Evolutionary conservation across 1,284 basidiomycete genomes (phyloP), one percentile per base, ranked within the genome.

Genomic region (Cryptococcus jaspeensis): DNA sequence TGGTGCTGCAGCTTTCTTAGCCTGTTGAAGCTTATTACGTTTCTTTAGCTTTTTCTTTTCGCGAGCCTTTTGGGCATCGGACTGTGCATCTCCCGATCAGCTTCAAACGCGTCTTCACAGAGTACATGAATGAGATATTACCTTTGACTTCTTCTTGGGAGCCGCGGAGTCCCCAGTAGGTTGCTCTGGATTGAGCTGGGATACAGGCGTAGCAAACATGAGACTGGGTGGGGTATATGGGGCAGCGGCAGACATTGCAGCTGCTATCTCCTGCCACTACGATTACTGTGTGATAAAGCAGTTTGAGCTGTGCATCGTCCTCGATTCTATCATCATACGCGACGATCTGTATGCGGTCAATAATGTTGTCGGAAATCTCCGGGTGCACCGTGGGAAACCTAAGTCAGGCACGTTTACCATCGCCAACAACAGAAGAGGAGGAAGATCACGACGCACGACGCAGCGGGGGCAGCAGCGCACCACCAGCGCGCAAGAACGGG

Each of bases 41-140:
- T 83, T 81, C 53, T 83, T 81, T 64, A 83, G 83, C 75, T 88
- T 88, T 53, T 83, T 83, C 63, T 84, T 84, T 38, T 87, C 77
- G 72, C 88, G 88, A 55, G 84, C 79, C 64, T 83, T 77, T 72
- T 88, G 85, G 6, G 84, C 82, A 40, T 81, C 84, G 0, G 84
- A 84, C 74, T 85, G 35, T 15, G 23, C 11, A 28, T 38, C 18
- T 41, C n/a, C 16, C 20, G 15, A n/a, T 36, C 38, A 46, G 49
- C 25, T 18, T n/a, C 43, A 41, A 18, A 25, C 28, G 13, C 11
- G 11, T 12, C 41, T 37, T 6, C 15, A 36, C 20, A 11, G 16
- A 9, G 28, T 9, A 11, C 28, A 56, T 20, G 58, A 63, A 42
- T 5, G 20, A 41, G n/a, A 23, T 36, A 40, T n/a, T 16, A 44